phyloP scores from a whole-genome alignment of 2,329 filamentous ascomycete genomes.

The Didymellaceae sp. region DNA sequence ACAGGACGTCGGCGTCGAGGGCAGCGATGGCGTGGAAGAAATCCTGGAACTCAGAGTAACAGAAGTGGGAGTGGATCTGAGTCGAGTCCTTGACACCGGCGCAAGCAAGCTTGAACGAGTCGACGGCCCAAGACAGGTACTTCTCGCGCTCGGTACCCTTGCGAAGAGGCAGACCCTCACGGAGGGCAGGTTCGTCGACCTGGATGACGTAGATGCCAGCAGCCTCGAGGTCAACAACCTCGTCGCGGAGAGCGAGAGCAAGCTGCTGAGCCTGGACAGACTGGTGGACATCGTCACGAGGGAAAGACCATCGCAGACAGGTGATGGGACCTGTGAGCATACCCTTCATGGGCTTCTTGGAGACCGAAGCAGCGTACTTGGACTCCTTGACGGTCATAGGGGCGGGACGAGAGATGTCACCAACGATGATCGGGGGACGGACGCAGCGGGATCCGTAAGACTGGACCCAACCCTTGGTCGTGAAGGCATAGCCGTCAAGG shows the following conservation, averaged over 20 bases:
- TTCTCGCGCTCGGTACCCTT: conserved; percentile 92
- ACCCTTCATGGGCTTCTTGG: conserved; percentile 99
- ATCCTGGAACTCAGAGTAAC: conserved; percentile 99
- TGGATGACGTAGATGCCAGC: conserved; percentile 98
- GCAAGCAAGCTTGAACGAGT: conserved; percentile 96
- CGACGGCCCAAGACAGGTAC: conserved; percentile 96
- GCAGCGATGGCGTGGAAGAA: conserved; percentile 99
- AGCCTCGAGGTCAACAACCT: conserved; percentile 97
- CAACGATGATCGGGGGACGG: conserved; percentile 96
- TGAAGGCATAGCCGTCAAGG: conserved; percentile 96
- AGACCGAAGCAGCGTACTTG: conserved; percentile 95
- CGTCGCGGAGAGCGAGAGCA: conserved; percentile 95
- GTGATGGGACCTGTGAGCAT: conserved; percentile 99
- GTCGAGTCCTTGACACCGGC: conserved; percentile 93
- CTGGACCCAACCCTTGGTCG: conserved; percentile 98
- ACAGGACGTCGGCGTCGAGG: conserved; percentile 96
- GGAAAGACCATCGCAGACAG: conserved; percentile 99
- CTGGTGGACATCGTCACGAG: conserved; percentile 99
- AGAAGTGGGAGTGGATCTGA: conserved; percentile 99
- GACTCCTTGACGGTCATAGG: conserved; percentile 99
- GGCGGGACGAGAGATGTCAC: conserved; percentile 94
- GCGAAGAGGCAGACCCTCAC: conserved; percentile 98
- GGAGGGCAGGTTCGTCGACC: conserved; percentile 98
- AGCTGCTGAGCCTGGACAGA: conserved; percentile 99
- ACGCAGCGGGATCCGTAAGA: conserved; percentile 98